Percentiles rank a stretch among this genome's conserved stretches.
phyloP scores from a whole-genome alignment of 148 eudicot species.

The Nepenthes gracilis region DNA sequence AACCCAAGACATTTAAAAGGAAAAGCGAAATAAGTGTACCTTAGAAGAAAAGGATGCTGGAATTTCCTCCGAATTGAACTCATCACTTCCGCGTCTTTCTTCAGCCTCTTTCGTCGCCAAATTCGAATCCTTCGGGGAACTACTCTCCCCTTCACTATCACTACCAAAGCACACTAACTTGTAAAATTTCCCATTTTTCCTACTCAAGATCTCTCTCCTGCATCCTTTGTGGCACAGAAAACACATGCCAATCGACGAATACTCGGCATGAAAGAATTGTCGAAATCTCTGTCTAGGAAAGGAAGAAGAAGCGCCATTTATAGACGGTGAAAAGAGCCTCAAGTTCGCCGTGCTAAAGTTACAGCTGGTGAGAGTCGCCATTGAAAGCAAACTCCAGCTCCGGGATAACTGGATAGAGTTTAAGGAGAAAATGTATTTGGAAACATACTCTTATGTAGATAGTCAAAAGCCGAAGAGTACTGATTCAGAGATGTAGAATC shows the following conservation, averaged over 20 bases:
- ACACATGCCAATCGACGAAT: conserved; percentile 4
- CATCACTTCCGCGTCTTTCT: conserved; percentile 5
- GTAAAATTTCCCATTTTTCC: conserved; percentile 11
- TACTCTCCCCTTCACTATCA: conserved; percentile 13
- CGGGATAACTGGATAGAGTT: background rate
- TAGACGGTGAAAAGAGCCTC: conserved; percentile 12
- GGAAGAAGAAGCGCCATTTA: background rate
- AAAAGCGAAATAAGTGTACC: conserved; percentile 5
- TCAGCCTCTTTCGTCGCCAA: conserved; percentile 47
- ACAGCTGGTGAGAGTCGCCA: conserved; percentile 40
- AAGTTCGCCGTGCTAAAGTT: conserved; percentile 16
- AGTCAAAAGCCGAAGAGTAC: no score
- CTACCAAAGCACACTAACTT: conserved; percentile 27
- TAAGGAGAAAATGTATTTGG: background rate
- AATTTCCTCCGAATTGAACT: conserved; percentile 15
- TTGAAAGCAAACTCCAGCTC: conserved; percentile 6
- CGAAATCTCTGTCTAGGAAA: conserved; percentile 6
- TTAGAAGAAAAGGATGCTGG: conserved; percentile 10
- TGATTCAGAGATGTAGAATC: no score
- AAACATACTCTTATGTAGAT: no score
- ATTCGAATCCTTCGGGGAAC: conserved; percentile 27
- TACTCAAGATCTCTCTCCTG: conserved; percentile 10
- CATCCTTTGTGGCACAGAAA: conserved; percentile 25
- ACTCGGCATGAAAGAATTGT: conserved; percentile 1
- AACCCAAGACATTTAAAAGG: background rate